A percentile compares a stretch with the other conserved stretches of the same genome.
Evolutionary conservation across 164 flowering plant genomes (phyloP).

Genomic region (Magnolia changhungtana): DNA sequence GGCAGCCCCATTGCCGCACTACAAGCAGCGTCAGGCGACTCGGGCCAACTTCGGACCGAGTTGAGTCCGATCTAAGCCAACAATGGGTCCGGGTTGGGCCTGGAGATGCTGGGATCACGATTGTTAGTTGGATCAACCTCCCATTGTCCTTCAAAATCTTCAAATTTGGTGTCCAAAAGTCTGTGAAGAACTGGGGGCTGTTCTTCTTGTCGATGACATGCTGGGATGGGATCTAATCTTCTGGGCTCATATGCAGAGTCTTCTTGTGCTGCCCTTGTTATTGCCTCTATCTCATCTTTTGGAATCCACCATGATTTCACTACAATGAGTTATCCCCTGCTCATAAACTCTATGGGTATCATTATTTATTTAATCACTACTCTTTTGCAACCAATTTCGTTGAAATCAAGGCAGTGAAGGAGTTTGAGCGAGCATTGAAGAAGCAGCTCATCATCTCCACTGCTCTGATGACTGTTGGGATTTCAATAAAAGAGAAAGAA

Average conservation of each 20-base stretch:
- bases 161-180: slow-evolving; percentile 51
- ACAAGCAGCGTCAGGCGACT: no score
- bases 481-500: not conserved
- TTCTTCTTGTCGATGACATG: slow-evolving; percentile 51
- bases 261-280: slow-evolving; percentile 60
- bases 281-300: slow-evolving; percentile 55
- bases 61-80: no score
- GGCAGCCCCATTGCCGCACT: no score
- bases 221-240: slow-evolving; percentile 64
- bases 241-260: slow-evolving; percentile 57
- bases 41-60: no score
- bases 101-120: slow-evolving; percentile 28
- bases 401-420: slow-evolving; percentile 45
- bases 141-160: slow-evolving; percentile 54
- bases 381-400: slow-evolving; percentile 55
- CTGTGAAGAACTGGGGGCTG: slow-evolving; percentile 42
- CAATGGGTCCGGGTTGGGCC: no score
- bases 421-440: slow-evolving; percentile 53
- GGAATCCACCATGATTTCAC: slow-evolving; percentile 49
- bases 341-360: slow-evolving; percentile 51
- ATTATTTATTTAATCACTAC: slow-evolving; percentile 53
- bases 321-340: slow-evolving; percentile 44
- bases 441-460: slow-evolving; percentile 52
- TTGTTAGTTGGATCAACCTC: slow-evolving; percentile 44
- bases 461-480: slow-evolving; percentile 46